Base-by-base conservation (phyloP, 2,329 filamentous ascomycete species). In the Aspergillus awamori region DNA sequence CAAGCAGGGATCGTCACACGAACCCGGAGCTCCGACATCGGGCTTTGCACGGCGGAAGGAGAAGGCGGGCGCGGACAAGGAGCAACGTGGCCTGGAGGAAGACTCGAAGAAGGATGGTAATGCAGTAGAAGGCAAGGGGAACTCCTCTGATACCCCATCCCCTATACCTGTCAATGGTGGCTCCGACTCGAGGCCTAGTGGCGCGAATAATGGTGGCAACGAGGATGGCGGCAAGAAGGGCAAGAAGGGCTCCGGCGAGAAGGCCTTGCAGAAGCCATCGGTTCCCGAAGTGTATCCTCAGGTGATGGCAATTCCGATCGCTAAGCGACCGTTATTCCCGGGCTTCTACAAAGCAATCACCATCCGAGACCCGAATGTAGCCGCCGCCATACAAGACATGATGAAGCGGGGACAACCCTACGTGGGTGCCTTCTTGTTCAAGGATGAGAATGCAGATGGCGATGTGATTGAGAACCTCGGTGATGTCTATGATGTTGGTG, bases 321-420 rank as follows among this genome's bases (percentile, higher is more conserved):
- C 92, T 28, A 93, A 96, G 76, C 86, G 95, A 57, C 95, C 95
- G 10, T 82, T 99, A 11, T 99, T 98, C 78, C 95, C 95, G 1
- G 95, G 95, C 1, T 99, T 98, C 79, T 99, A 99, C 82, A 99
- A 99, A 79, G 94, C 95, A 8, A 95, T 99, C 68, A 99, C 94
- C 3, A 96, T 99, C 68, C 89, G 92, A 74, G 93, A 99, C 72
- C 91, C 91, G 17, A 91, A 95, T 69, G 95, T 99, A 38, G 90
- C 93, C 13, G 88, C 89, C 41, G 95, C 95, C 22, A 96, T 99
- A 67, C 90, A 93, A 61, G 96, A 99, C 74, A 95, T 97, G 84
- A 92, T 98, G 75, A 97, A 96, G 83, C 86, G 94, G 56, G 95
- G 95, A 0, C 96, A 99, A 77, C 96, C 94, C 24, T 99, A 99